Conservation (phyloP, 495 filamentous ascomycete genomes). For the Pseudoneurospora amorphoporcata region DNA sequence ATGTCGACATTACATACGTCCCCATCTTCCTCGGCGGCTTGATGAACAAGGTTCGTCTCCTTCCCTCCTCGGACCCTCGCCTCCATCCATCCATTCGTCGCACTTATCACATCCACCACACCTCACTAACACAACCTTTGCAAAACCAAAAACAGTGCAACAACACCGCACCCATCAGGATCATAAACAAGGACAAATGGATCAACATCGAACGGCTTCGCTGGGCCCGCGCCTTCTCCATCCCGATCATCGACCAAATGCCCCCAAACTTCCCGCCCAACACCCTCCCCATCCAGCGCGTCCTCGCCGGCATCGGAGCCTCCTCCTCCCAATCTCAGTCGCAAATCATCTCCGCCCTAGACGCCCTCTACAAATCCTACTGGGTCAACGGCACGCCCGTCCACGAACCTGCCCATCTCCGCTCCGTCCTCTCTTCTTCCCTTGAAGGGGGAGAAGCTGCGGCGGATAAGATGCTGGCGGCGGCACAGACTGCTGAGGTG, state of each 20-base stretch:
- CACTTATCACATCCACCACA: neutral
- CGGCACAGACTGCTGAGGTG: slow-evolving; percentile 32
- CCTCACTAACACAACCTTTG: neutral
- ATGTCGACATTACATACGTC: slow-evolving; percentile 50
- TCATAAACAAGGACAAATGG: slow-evolving; percentile 66
- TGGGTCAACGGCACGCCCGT: slow-evolving; percentile 47
- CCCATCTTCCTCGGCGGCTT: slow-evolving; percentile 63
- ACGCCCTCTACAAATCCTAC: slow-evolving; percentile 43
- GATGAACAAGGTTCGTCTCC: slow-evolving; percentile 41
- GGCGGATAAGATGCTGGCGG: slow-evolving; percentile 15
- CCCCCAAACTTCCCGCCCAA: slow-evolving; percentile 51
- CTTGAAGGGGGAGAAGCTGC: slow-evolving; percentile 24
- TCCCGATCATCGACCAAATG: slow-evolving; percentile 42
- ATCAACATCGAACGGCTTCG: slow-evolving; percentile 49
- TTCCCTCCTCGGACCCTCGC: neutral
- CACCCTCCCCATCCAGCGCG: slow-evolving; percentile 43
- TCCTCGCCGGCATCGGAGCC: slow-evolving; percentile 27
- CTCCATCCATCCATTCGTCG: neutral
- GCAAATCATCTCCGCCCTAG: slow-evolving; percentile 39
- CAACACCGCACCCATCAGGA: slow-evolving; percentile 52
- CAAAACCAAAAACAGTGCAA: slow-evolving; percentile 27
- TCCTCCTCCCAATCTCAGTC: neutral
- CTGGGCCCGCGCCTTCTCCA: slow-evolving; percentile 48
- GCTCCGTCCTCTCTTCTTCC: neutral
- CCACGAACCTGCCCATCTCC: slow-evolving; percentile 39